Base-by-base conservation (phyloP, 306 rosid species). In the Citrullus colocynthis region DNA sequence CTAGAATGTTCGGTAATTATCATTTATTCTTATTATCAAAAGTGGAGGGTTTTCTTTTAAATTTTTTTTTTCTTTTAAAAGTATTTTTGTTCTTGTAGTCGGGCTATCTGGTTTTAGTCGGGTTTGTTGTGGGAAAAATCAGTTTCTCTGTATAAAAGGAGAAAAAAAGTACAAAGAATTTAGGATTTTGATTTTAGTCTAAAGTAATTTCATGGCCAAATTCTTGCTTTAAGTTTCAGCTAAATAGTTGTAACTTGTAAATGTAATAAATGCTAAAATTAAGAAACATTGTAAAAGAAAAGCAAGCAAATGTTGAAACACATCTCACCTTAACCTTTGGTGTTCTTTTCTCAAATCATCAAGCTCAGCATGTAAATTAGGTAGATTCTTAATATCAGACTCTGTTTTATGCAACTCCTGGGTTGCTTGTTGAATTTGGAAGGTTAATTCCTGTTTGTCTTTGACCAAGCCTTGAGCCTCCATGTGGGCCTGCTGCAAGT, bases 381-480 rank as follows among this genome's bases (percentile, higher is more conserved):
- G 92, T 60, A 92, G 39, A 78, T 71, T 75, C 73, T 90, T 83
- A 76, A 80, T 82, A 79, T 87, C 93, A n/a, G 44, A 59, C 45
- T 51, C 66, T 34, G 83, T 87, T 81, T 79, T 95, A 79, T 85
- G 85, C 88, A 92, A 75, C 78, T 90, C 93, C 76, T 85, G 84
- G 28, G 69, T 78, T 9, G 87, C 91, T 75, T 81, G 78, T 48
- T 88, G 90, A 85, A 95, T 79, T 82, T 84, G 79, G 49, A 64
- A 70, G 52, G 82, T 67, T 82, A 95, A 77, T 78, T 95, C 97
- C 78, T 89, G 87, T 57, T 90, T 86, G 28, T 85, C 81, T 39
- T 86, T 78, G 1, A 84, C 95, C 82, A 88, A 84, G 80, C 57
- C 83, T 69, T 84, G 96, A 16, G 92, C 99, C 56, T 95, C 97